Evolutionary conservation across 116 monocot genomes (phyloP), one percentile per base, ranked within the genome.

Genomic region (Posidonia oceanica): DNA sequence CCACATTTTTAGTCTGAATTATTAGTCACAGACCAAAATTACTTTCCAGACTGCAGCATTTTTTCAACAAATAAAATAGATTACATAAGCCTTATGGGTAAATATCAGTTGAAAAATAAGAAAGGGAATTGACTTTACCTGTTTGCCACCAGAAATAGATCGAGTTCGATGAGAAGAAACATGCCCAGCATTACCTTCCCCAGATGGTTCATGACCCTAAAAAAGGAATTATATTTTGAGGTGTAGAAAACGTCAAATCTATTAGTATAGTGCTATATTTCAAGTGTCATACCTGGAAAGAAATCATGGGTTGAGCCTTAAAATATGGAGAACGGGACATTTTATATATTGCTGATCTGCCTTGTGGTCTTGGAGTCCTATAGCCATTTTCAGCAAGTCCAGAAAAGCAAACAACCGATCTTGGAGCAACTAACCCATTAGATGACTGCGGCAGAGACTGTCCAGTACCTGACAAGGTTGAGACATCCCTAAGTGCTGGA

Each of bases 271-370:
- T 40, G 41, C 23, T 62, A 51, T 66, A 52, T 42, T 41, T 41
- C 7, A 40, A 38, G 3, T 36, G 55, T 38, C 3, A 69, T 58
- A 82, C 82, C 79, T 76, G 82, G 13, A 52, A 12, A 38, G 66
- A 52, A 41, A 36, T 0, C 23, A 61, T 37, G 3, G 72, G 15
- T 66, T 67, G 69, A 61, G 74, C 59, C 71, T 84, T 94, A 75
- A 90, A 87, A 85, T 87, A 87, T 68, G 89, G 89, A 85, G 94
- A 94, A 22, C 81, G 74, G 14, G 87, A 78, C 94, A 90, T 87
- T 78, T 73, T 87, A 74, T 78, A 85, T 42, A 94, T 80, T 15
- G 82, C 83, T 63, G 89, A 82, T 77, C 87, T 80, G 16, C 87
- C 82, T n/a, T 51, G 75, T 76, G 76, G 56, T 61, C 51, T 68